Conservation (phyloP, 1,284 basidiomycete species). For the Pseudozyma sp. region DNA sequence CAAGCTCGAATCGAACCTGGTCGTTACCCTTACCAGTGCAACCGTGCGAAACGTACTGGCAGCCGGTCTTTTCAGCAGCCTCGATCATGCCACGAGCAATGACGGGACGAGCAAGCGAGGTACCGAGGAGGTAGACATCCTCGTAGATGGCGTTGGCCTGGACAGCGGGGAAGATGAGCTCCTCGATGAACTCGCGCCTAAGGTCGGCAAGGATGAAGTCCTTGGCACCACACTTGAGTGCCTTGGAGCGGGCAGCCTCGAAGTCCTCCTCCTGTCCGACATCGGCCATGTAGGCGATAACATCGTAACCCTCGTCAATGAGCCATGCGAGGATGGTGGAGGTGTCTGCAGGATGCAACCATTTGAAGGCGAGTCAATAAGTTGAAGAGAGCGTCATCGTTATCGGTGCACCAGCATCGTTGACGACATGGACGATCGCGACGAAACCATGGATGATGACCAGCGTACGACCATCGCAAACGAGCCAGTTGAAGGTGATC, state of each 20-base stretch:
- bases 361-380: not conserved
- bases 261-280: conserved; percentile 99
- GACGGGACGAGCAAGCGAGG: conserved; percentile 96
- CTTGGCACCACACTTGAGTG: conserved; percentile 89
- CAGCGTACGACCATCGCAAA: not conserved
- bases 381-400: not conserved
- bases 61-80: conserved; percentile 81
- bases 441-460: conserved; percentile 1
- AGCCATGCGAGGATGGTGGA: conserved; percentile 69
- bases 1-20: conserved; percentile 98
- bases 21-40: conserved; percentile 99
- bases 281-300: conserved; percentile 98
- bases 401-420: not conserved
- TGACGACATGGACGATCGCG: conserved; percentile 4
- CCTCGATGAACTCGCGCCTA: conserved; percentile 92
- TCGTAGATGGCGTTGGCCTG: conserved; percentile 99
- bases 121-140: conserved; percentile 97
- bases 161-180: conserved; percentile 95
- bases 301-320: conserved; percentile 97
- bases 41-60: conserved; percentile 88
- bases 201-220: conserved; percentile 96
- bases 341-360: conserved; percentile 51
- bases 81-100: conserved; percentile 99
- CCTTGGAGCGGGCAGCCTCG: conserved; percentile 90
- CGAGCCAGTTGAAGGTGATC: conserved; percentile 15